Percentiles rank a stretch among this genome's conserved stretches.
phyloP scores from a whole-genome alignment of 2,329 filamentous ascomycete species.

The Claviceps capensis region DNA sequence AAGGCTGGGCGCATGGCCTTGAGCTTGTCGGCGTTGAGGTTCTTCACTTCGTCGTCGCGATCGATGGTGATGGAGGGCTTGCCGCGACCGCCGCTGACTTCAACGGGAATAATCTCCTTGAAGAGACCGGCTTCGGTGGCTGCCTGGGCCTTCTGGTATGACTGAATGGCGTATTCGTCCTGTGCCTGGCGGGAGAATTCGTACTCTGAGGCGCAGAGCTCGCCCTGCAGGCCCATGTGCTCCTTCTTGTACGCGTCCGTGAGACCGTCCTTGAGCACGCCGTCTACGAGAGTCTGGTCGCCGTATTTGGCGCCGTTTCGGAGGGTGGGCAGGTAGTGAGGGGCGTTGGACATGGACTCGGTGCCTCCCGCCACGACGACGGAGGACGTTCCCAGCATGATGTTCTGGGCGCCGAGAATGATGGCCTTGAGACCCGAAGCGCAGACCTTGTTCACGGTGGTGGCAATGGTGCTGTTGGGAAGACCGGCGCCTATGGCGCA shows the following conservation, averaged over 20 bases:
- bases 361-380: conserved; percentile 88
- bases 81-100: conserved; percentile 75
- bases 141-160: conserved; percentile 85
- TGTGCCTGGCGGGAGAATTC: conserved; percentile 70
- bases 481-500: conserved; percentile 85
- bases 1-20: conserved; percentile 75
- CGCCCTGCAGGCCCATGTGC: conserved; percentile 88
- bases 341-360: conserved; percentile 97
- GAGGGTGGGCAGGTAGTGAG: conserved; percentile 84
- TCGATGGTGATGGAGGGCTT: conserved; percentile 74
- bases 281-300: conserved; percentile 77
- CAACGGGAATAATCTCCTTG: conserved; percentile 78
- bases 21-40: conserved; percentile 74
- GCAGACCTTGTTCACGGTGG: conserved; percentile 98
- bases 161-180: conserved; percentile 90
- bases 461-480: conserved; percentile 64
- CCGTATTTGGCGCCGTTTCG: conserved; percentile 89
- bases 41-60: conserved; percentile 91
- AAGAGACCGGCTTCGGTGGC: conserved; percentile 75
- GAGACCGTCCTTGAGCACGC: conserved; percentile 85
- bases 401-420: conserved; percentile 88
- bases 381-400: conserved; percentile 88
- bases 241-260: conserved; percentile 92
- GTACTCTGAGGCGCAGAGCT: conserved; percentile 84
- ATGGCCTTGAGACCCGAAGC: conserved; percentile 90